phyloP scores from a whole-genome alignment of 257 asterid species.

The Linderniella brevidens region DNA sequence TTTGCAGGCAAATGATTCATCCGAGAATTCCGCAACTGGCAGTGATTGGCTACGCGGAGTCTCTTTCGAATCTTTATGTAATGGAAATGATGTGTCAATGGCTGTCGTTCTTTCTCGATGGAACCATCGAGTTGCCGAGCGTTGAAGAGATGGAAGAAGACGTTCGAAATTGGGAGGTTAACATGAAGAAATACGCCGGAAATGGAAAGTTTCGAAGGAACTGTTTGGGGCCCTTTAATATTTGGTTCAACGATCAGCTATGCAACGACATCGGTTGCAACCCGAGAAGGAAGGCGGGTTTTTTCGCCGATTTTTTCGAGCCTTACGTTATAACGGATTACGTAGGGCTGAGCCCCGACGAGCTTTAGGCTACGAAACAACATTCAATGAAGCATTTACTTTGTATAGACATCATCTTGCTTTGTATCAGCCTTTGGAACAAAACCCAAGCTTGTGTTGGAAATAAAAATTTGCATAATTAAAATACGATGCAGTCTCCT shows the following conservation, averaged over 20 bases:
- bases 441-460: no score
- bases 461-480: no score
- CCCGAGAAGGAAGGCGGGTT: conserved; percentile 45
- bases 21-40: conserved; percentile 65
- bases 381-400: no score
- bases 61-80: conserved; percentile 23
- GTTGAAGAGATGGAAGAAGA: conserved; percentile 30
- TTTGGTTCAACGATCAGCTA: conserved; percentile 47
- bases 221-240: conserved; percentile 29
- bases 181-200: conserved; percentile 24
- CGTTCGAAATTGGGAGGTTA: conserved; percentile 19
- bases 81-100: conserved; percentile 32
- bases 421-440: no score
- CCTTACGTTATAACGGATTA: conserved; percentile 40
- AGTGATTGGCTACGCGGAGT: conserved; percentile 42
- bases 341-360: no score
- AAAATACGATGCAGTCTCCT: no score
- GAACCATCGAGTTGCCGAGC: conserved; percentile 18
- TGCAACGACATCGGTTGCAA: conserved; percentile 48
- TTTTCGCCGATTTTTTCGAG: conserved; percentile 24
- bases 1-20: conserved; percentile 43
- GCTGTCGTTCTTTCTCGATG: conserved; percentile 19
- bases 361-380: no score
- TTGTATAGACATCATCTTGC: no score
- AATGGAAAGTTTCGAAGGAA: conserved; percentile 16